A percentile compares a stretch with the other conserved stretches of the same genome.
These are phyloP conservation scores for Flaveria floridana DNA, from an alignment of 140 eudicot species.

Conservation along the genomic window DNA sequence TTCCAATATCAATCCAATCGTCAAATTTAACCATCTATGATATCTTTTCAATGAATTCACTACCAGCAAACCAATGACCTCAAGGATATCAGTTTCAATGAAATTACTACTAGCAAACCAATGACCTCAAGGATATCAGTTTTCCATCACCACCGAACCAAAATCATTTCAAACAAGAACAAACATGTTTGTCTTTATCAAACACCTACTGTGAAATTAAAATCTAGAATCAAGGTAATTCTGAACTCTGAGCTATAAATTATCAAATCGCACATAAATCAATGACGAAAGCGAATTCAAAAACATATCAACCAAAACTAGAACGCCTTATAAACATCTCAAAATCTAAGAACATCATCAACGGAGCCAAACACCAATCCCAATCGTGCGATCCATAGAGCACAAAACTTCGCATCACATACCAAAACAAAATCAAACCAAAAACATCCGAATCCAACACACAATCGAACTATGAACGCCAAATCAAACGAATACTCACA, in stretches of 20 bases:
- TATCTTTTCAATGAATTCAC: background rate
- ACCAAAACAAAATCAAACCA: conserved; percentile 7
- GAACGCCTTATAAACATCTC: background rate
- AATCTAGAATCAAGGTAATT: background rate
- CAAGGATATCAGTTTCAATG: no score
- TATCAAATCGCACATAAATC: background rate
- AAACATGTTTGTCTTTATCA: background rate
- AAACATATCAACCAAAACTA: conserved; percentile 9
- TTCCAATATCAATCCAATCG: conserved; percentile 4
- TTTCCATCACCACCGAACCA: background rate
- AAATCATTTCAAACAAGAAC: background rate
- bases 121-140: background rate
- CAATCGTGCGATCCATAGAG: no score
- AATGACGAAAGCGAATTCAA: background rate
- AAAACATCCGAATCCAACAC: background rate
- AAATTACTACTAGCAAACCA: no score
- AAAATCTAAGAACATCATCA: conserved; percentile 10
- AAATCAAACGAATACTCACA: conserved; percentile 42
- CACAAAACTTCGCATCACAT: no score
- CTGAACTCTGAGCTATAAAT: background rate
- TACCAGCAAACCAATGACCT: background rate
- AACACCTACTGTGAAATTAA: background rate
- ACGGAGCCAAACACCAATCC: no score
- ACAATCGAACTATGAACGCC: background rate
- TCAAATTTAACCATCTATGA: background rate